Percentiles rank a stretch among this genome's conserved stretches.
Conservation (phyloP, 139 green algal species). For the Zygnema cylindricum region DNA sequence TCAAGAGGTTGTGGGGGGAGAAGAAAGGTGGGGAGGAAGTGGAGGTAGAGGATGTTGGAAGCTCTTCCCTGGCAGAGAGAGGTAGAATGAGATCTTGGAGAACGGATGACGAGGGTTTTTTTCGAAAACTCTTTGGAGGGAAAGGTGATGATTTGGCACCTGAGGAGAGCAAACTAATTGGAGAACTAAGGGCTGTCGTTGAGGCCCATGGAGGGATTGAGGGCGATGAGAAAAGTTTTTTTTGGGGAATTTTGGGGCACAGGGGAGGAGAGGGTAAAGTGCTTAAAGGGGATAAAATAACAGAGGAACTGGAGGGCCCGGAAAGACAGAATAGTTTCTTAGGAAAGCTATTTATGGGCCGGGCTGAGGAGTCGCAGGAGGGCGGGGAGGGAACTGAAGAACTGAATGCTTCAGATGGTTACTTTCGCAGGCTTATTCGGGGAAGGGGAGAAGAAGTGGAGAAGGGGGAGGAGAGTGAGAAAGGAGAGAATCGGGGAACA, state of each 20-base stretch:
- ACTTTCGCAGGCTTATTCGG: not conserved
- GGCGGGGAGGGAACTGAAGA: not conserved
- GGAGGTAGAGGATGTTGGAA: not conserved
- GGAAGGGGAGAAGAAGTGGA: not conserved
- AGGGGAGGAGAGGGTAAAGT: slow-evolving; percentile 17
- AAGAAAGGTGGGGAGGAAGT: not conserved
- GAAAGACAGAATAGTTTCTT: not conserved
- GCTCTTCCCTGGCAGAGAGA: not conserved
- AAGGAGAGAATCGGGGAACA: not conserved
- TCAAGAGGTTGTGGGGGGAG: slow-evolving; percentile 12
- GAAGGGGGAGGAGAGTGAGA: not conserved
- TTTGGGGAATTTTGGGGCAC: slow-evolving; percentile 31
- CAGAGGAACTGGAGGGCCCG: not conserved
- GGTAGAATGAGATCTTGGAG: not conserved
- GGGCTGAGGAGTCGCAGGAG: not conserved
- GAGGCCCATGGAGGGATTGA: not conserved
- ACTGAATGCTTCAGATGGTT: not conserved
- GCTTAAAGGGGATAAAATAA: not conserved
- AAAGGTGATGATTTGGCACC: slow-evolving; percentile 1
- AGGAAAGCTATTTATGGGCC: slow-evolving; percentile 4
- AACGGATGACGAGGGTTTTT: slow-evolving; percentile 19
- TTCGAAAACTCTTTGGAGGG: slow-evolving; percentile 9
- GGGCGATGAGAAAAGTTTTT: slow-evolving; percentile 38
- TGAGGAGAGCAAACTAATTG: not conserved
- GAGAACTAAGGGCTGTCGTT: not conserved